Evolutionary conservation across 23 red algal genomes (phyloP).

Genomic region (Gracilaria domingensis): DNA sequence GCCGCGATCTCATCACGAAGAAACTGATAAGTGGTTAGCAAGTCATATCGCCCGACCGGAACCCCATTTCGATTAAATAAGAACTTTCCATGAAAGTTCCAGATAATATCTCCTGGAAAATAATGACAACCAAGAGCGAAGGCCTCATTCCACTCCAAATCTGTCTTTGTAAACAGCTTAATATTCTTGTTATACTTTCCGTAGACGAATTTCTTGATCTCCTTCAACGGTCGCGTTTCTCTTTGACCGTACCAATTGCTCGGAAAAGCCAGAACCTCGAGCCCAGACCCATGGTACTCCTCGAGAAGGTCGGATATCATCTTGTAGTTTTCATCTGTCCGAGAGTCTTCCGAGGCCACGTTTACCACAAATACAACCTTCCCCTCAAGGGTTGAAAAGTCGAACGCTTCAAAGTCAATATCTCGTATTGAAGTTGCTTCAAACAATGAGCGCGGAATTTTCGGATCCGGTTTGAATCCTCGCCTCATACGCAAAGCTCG

Average conservation of each 20-base stretch:
- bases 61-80: constrained; percentile 66
- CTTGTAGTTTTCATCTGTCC: constrained; percentile 45
- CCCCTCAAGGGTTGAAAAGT: constrained; percentile 39
- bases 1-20: constrained; percentile 9
- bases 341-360: constrained; percentile 71
- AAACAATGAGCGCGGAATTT: constrained; percentile 31
- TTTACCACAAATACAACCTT: constrained; percentile 73
- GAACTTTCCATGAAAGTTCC: constrained; percentile 85
- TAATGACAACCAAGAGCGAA: constrained; percentile 64
- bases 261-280: constrained; percentile 78
- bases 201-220: constrained; percentile 57
- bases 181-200: constrained; percentile 41
- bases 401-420: constrained; percentile 40
- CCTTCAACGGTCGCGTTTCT: constrained; percentile 43
- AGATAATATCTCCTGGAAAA: constrained; percentile 78
- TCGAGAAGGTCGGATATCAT: constrained; percentile 36
- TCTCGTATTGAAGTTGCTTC: constrained; percentile 44
- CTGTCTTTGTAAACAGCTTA: constrained; percentile 59
- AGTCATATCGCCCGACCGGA: constrained; percentile 62
- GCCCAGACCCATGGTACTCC: constrained; percentile 40
- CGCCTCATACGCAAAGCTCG: constrained; percentile 24
- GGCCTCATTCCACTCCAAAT: constrained; percentile 66
- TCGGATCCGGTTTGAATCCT: constrained; percentile 35
- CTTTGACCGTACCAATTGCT: constrained; percentile 78
- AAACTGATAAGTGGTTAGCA: constrained; percentile 56